A percentile compares a stretch with the other conserved stretches of the same genome.
phyloP scores from a whole-genome alignment of 352 stramenopile species.

The Bremia lactucae region DNA sequence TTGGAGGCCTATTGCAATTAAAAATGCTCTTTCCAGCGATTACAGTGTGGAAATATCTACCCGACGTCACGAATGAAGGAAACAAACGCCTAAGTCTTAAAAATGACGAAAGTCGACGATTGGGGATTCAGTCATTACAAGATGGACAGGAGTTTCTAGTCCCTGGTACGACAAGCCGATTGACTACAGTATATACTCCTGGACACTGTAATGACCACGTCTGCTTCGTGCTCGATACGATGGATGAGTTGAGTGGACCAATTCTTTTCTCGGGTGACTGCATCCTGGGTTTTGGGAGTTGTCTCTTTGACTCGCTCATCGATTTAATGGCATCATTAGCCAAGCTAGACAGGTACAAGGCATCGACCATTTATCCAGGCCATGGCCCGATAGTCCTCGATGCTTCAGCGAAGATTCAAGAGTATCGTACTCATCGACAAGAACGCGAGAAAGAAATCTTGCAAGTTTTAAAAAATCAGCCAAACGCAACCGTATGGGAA shows the following conservation, averaged over 20 bases:
- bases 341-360: constrained; percentile 28
- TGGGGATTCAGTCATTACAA: constrained; percentile 30
- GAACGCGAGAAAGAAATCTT: constrained; percentile 66
- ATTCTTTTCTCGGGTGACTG: constrained; percentile 80
- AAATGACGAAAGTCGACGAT: constrained; percentile 35
- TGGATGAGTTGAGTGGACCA: constrained; percentile 3
- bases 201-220: constrained; percentile 83
- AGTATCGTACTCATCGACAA: constrained; percentile 68
- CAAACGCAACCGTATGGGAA: constrained; percentile 26
- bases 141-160: constrained; percentile 37
- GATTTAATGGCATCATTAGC: constrained; percentile 69
- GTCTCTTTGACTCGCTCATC: constrained; percentile 73
- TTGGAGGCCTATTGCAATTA: constrained; percentile 66
- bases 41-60: constrained; percentile 64
- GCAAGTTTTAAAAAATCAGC: constrained; percentile 17
- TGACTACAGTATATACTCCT: constrained; percentile 65
- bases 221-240: constrained; percentile 55
- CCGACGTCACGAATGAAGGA: constrained; percentile 14
- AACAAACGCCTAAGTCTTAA: constrained; percentile 30
- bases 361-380: constrained; percentile 55
- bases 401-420: constrained; percentile 52
- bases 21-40: constrained; percentile 40
- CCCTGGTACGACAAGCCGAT: constrained; percentile 4
- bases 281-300: constrained; percentile 73
- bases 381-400: constrained; percentile 61